These are phyloP conservation scores for Leccinum incarnatum DNA, from an alignment of 768 basidiomycete species.

Conservation along the genomic window DNA sequence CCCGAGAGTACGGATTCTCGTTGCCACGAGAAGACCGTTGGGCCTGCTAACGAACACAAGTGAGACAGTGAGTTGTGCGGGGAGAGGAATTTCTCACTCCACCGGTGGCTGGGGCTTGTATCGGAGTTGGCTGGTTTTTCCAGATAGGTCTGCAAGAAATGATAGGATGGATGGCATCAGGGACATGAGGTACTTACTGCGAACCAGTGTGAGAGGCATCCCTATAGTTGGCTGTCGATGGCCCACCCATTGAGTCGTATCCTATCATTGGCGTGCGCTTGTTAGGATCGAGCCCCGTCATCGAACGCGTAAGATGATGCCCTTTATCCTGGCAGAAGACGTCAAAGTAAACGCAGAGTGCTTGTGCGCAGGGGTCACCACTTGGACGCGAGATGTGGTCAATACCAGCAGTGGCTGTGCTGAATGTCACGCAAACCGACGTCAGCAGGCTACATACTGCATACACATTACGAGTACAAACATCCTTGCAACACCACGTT, in stretches of 20 bases:
- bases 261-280: slow-evolving; percentile 10
- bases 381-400: background rate
- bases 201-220: slow-evolving; percentile 26
- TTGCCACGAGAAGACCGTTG: slow-evolving; percentile 2
- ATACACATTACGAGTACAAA: background rate
- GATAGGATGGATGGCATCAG: slow-evolving; percentile 3
- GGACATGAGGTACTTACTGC: slow-evolving; percentile 14
- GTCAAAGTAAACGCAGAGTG: background rate
- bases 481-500: background rate
- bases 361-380: background rate
- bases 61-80: slow-evolving; percentile 3
- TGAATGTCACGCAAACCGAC: background rate
- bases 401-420: background rate
- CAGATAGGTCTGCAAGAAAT: slow-evolving; percentile 12
- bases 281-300: slow-evolving; percentile 9
- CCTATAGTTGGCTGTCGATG: slow-evolving; percentile 22
- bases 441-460: background rate
- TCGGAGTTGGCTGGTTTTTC: slow-evolving; percentile 23
- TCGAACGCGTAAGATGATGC: slow-evolving; percentile 6
- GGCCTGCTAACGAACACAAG: slow-evolving; percentile 8
- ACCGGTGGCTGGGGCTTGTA: slow-evolving; percentile 13
- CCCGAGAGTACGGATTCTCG: slow-evolving; percentile 13
- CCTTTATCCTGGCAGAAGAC: slow-evolving; percentile 14
- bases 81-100: slow-evolving; percentile 14
- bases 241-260: slow-evolving; percentile 9